Base-by-base conservation (phyloP, 495 filamentous ascomycete genomes). In the Massariosphaeria phaeospora region DNA sequence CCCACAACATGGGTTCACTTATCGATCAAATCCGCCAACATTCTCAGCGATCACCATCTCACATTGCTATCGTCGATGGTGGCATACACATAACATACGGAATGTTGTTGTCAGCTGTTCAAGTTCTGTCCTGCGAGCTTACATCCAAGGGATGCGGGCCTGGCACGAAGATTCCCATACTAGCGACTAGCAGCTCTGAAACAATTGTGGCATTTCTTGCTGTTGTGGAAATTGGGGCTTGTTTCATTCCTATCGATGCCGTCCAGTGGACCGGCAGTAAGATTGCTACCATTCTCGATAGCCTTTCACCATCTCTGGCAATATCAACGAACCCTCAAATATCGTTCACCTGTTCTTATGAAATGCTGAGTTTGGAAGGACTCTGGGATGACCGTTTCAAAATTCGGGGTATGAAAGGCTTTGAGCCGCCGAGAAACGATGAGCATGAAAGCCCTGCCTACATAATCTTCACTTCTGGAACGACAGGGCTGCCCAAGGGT, bases 211-310 rank as follows among this genome's bases (percentile, higher is more conserved):
- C 40, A 18, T 42, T 63, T 29, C 18, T 66, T 12, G 66, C 58
- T 0, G 26, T 67, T 27, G 12, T 69, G 3, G 41, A 48, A 40
- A 21, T 56, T 12, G 59, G 66, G 11, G 66, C 62, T 2, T 63
- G 59, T 43, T 69, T 54, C 49, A 62, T 65, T 10, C 66, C 66
- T 20, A 63, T 69, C 3, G 66, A 69, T 48, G 43, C 50, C 25
- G 53, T 48, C 12, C 42, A 48, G 24, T 69, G 66, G 66, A 55
- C 52, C 13, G 26, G 52, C 18, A 55, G 59, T 2, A 50, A 55
- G 17, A 57, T 63, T 21, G 15, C 55, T 5, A n/a, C n/a, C 7
- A 7, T 40, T 21, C 20, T 7, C 18, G 12, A 7, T 26, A 43
- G 7, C 5, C 3, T 4, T 3, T 43, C 39, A 26, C 2, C 39